Percentiles rank a stretch among this genome's conserved stretches.
Evolutionary conservation across 2,329 filamentous ascomycete genomes (phyloP).

Genomic region (Blumeriella jaapii): DNA sequence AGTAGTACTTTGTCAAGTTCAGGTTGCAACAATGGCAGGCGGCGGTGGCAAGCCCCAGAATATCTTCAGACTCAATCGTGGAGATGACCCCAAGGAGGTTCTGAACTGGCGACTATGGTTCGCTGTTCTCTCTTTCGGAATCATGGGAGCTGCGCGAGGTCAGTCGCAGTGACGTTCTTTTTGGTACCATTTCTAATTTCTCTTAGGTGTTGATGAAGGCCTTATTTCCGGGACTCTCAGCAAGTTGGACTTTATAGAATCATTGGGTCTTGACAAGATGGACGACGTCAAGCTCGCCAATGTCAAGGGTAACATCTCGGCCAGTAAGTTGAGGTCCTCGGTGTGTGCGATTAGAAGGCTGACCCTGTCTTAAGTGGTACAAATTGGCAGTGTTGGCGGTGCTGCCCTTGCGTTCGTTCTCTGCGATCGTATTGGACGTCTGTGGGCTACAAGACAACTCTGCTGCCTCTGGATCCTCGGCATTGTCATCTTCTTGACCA

Average conservation of each 20-base stretch:
- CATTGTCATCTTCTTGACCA: constrained; percentile 45
- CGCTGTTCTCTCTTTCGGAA: constrained; percentile 57
- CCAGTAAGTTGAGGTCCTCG: too few species aligned
- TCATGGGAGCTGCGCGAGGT: constrained; percentile 67
- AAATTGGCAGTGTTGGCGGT: constrained; percentile 30
- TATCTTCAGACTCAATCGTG: constrained; percentile 52
- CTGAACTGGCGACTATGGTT: constrained; percentile 75
- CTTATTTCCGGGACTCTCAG: constrained; percentile 63
- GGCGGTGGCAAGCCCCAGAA: constrained; percentile 45
- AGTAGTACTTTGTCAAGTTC: not conserved
- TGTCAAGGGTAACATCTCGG: constrained; percentile 52
- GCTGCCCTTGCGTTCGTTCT: constrained; percentile 52
- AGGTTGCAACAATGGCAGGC: constrained; percentile 32
- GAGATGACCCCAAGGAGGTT: constrained; percentile 55
- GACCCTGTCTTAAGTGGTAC: too few species aligned
- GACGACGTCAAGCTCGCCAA: constrained; percentile 44
- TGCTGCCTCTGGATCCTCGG: constrained; percentile 46
- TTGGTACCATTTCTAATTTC: not conserved
- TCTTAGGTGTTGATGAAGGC: constrained; percentile 49
- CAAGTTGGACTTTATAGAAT: constrained; percentile 49
- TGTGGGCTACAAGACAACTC: constrained; percentile 48
- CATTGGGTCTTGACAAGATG: constrained; percentile 46
- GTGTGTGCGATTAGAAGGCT: too few species aligned
- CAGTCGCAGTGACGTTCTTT: not conserved
- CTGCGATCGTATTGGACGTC: constrained; percentile 49